Percentiles rank a stretch among this genome's conserved stretches.
phyloP scores from a whole-genome alignment of 805 yeast genomes.

The Candida ortonii region DNA sequence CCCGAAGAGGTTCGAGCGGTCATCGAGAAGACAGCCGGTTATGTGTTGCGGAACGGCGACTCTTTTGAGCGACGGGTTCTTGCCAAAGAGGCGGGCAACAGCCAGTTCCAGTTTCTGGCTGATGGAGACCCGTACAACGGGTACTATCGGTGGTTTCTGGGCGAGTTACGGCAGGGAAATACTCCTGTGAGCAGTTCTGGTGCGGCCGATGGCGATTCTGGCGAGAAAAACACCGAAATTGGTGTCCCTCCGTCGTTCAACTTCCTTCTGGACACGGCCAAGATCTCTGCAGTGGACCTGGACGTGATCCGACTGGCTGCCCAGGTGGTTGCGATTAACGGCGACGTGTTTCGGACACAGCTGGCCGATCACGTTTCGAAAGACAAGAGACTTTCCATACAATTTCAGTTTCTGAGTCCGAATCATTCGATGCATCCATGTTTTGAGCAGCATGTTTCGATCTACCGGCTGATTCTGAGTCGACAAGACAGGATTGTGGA shows the following conservation, averaged over 20 bases:
- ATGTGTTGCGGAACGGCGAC: conserved; percentile 65
- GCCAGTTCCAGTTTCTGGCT: conserved; percentile 63
- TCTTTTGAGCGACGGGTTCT: conserved; percentile 60
- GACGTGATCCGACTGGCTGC: conserved; percentile 75
- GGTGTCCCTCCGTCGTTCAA: conserved; percentile 17
- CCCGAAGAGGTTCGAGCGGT: conserved; percentile 49
- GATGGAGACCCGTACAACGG: conserved; percentile 51
- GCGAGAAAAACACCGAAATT: conserved; percentile 2
- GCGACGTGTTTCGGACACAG: conserved; percentile 40
- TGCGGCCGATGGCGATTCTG: conserved; percentile 3
- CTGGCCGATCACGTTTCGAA: conserved; percentile 31
- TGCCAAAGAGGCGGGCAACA: conserved; percentile 42
- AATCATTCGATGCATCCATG: conserved; percentile 58
- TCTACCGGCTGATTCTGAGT: conserved; percentile 46
- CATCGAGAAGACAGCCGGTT: conserved; percentile 70
- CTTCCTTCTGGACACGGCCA: conserved; percentile 33
- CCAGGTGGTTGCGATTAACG: conserved; percentile 59
- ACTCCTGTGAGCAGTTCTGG: not conserved
- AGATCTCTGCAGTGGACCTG: conserved; percentile 59
- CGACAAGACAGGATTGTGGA: conserved; percentile 22
- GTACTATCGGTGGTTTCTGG: conserved; percentile 53
- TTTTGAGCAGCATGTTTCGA: conserved; percentile 49
- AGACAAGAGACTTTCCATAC: conserved; percentile 40
- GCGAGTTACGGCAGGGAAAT: conserved; percentile 30
- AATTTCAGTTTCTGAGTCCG: conserved; percentile 64